Base-by-base conservation (phyloP, 495 filamentous ascomycete genomes). In the Lasiosphaeria hispida region DNA sequence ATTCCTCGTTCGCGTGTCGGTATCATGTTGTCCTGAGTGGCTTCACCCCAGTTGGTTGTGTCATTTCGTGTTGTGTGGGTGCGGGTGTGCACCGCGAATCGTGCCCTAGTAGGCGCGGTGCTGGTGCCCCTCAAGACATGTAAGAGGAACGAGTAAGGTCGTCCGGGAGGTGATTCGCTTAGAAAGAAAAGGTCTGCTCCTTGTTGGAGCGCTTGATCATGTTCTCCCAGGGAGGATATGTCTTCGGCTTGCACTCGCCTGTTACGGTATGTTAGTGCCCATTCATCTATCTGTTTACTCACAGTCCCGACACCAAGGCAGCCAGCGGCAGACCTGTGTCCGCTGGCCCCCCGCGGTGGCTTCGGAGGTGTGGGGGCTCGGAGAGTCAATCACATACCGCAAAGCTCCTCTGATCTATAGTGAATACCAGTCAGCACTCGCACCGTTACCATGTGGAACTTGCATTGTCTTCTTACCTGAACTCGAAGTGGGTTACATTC, bases 401-500 rank as follows among this genome's bases (percentile, higher is more conserved):
- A 70, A 11, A 64, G 63, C 50, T 72, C 68, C 44, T 70, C 69
- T 47, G 54, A 58, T 51, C 67, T 58, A 48, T 64, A 72, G 2
- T n/a, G 10, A 35, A 53, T 14, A 11, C 15, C 2, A 7, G 57
- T 54, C 30, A 60, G 57, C 34, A 33, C 17, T 38, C 15, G 17
- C 7, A 17, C n/a, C 23, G 1, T 13, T 14, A 2, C 4, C 1
- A 38, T 55, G 11, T 30, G 36, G 13, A 18, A 38, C 23, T 30
- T 30, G 23, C 2, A 11, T 10, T 4, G 42, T n/a, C 1, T 23
- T 19, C 54, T 23, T 62, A 65, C 64, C 67, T 53, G 59, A 69
- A 75, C 63, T 76, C 73, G 47, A 74, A 72, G 44, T 73, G 68
- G 11, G 69, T 73, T 43, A 76, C 70, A 44, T 71, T 70, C 10